Conservation (phyloP, 2,329 filamentous ascomycete genomes). For the Cordyceps tenuipes region DNA sequence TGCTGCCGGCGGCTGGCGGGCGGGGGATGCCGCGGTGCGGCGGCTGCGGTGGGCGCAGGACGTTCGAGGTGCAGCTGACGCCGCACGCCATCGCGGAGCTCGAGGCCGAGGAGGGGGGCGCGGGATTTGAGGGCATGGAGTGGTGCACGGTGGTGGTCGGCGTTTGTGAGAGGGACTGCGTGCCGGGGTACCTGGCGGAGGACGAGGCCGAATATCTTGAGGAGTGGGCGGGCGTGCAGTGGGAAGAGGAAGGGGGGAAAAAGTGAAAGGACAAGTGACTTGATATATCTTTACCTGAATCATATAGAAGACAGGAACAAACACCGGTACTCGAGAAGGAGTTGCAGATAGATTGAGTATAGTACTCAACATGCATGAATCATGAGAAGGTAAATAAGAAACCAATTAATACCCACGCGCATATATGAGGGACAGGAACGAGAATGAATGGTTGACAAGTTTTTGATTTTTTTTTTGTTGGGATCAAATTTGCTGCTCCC, state of each 20-base stretch:
- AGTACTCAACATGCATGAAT: conserved; percentile 15
- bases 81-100: conserved; percentile 85
- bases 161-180: conserved; percentile 75
- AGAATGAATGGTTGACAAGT: not conserved
- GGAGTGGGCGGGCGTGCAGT: conserved; percentile 97
- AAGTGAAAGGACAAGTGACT: conserved; percentile 19
- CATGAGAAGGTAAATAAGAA: not conserved
- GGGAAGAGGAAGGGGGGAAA: conserved; percentile 64
- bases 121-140: conserved; percentile 73
- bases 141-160: conserved; percentile 91
- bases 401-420: not conserved
- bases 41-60: conserved; percentile 65
- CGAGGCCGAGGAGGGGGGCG: conserved; percentile 63
- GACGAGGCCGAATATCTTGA: conserved; percentile 73
- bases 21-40: conserved; percentile 62
- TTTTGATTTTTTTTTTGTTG: conserved; percentile 6
- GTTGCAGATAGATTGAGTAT: too few relatives aligned
- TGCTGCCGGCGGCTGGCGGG: conserved; percentile 36
- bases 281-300: conserved; percentile 19
- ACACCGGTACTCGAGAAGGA: too few relatives aligned
- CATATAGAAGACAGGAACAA: not conserved
- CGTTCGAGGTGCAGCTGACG: conserved; percentile 88
- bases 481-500: not conserved
- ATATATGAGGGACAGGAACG: not conserved
- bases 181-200: conserved; percentile 45